Percentiles rank a stretch among this genome's conserved stretches.
These are phyloP conservation scores for Phialemonium atrogriseum DNA, from an alignment of 2,329 filamentous ascomycete species.

Conservation along the genomic window DNA sequence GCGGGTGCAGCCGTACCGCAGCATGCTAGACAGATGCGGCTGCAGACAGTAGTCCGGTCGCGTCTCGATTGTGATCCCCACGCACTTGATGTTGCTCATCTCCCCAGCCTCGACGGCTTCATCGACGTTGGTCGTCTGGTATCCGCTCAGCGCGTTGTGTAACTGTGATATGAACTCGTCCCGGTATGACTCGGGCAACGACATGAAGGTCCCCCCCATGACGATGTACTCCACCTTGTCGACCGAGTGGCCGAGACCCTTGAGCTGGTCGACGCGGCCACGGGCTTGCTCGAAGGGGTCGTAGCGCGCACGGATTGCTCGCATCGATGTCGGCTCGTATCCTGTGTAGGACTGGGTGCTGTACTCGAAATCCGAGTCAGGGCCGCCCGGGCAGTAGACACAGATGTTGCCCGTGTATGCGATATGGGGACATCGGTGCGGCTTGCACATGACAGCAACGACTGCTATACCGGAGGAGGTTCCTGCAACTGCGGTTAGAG, in stretches of 20 bases:
- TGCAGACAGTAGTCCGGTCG: conserved; percentile 94
- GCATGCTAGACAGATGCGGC: conserved; percentile 90
- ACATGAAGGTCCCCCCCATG: conserved; percentile 99
- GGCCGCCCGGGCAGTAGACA: conserved; percentile 95
- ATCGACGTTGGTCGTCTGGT: conserved; percentile 88
- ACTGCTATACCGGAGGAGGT: conserved; percentile 96
- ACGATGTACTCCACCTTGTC: conserved; percentile 99
- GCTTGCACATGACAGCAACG: conserved; percentile 99
- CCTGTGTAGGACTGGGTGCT: conserved; percentile 98
- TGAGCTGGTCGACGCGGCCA: conserved; percentile 93
- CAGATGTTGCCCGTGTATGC: conserved; percentile 98
- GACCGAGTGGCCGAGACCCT: conserved; percentile 88
- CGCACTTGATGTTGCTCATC: conserved; percentile 96
- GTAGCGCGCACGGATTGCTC: conserved; percentile 91
- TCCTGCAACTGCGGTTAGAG: no score
- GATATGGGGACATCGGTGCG: conserved; percentile 94
- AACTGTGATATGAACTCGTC: conserved; percentile 92
- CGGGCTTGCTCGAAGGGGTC: conserved; percentile 97
- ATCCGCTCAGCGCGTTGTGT: conserved; percentile 93
- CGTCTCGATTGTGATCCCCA: conserved; percentile 97
- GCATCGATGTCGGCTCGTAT: conserved; percentile 97
- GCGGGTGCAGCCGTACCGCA: conserved; percentile 94
- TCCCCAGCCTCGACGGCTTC: conserved; percentile 91
- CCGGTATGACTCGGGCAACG: conserved; percentile 76
- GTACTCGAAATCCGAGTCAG: conserved; percentile 98